These are phyloP conservation scores for Zelopaecilomyces penicillatus DNA, from an alignment of 2,329 filamentous ascomycete genomes.

Conservation along the genomic window DNA sequence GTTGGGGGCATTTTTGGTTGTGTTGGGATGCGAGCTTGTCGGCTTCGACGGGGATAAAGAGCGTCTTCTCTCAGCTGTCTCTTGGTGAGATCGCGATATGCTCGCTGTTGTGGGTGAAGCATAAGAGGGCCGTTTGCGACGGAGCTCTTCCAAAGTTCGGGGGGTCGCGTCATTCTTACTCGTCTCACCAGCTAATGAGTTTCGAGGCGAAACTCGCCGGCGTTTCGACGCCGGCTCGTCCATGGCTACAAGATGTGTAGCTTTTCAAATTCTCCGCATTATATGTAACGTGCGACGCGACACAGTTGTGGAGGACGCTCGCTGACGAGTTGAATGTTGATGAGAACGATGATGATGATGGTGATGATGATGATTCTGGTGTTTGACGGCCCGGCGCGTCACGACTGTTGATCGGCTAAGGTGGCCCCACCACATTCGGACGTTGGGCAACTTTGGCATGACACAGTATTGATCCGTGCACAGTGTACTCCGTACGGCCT, in stretches of 20 bases:
- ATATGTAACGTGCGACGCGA: neutral
- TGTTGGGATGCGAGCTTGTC: neutral
- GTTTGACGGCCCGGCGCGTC: constrained; percentile 3
- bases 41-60: constrained; percentile 24
- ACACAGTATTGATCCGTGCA: no score
- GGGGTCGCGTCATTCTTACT: constrained; percentile 20
- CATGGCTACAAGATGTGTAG: constrained; percentile 17
- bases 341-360: constrained; percentile 2
- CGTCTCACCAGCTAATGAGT: constrained; percentile 24
- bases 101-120: constrained; percentile 61
- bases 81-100: constrained; percentile 51
- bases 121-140: constrained; percentile 44
- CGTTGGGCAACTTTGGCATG: no score
- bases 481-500: no score
- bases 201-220: constrained; percentile 52
- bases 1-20: neutral
- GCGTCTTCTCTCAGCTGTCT: constrained; percentile 41
- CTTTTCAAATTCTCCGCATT: no score
- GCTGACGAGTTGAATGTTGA: neutral
- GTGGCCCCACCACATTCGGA: neutral
- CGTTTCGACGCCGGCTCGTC: constrained; percentile 55
- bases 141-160: constrained; percentile 13
- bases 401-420: constrained; percentile 5
- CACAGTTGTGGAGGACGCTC: neutral
- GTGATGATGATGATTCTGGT: constrained; percentile 6